Percentiles rank a stretch among this genome's conserved stretches.
Conservation (phyloP, 73 alveolate species). For the Breviolum minutum region DNA sequence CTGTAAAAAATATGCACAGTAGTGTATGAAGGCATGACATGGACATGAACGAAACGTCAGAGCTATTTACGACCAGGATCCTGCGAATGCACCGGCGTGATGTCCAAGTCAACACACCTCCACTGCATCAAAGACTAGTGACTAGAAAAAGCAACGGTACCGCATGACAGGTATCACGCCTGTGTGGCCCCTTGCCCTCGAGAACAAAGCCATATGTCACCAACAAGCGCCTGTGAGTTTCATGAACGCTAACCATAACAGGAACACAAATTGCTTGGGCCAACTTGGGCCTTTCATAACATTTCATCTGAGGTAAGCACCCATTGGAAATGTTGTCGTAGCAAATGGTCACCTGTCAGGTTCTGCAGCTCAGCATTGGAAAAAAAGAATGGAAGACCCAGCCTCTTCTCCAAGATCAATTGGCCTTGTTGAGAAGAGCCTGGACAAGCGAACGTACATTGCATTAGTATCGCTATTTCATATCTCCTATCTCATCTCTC, state of each 20-base stretch:
- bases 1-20: background rate
- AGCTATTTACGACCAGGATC: background rate
- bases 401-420: slow-evolving; percentile 70
- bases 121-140: background rate
- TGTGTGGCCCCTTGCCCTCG: slow-evolving; percentile 78
- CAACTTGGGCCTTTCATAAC: background rate
- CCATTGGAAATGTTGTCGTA: slow-evolving; percentile 68
- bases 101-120: slow-evolving; percentile 37
- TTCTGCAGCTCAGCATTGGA: background rate
- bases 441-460: background rate
- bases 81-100: background rate
- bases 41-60: background rate
- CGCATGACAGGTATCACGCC: background rate
- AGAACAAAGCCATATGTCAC: slow-evolving; percentile 90
- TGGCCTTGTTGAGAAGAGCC: slow-evolving; percentile 31
- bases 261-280: background rate
- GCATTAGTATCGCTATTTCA: background rate
- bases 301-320: background rate
- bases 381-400: too few relatives aligned
- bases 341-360: slow-evolving; percentile 54
- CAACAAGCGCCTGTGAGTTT: slow-evolving; percentile 52
- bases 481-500: too few relatives aligned
- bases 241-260: background rate
- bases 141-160: background rate
- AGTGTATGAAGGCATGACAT: background rate